phyloP scores from a whole-genome alignment of 2,329 filamentous ascomycete genomes.

The Incumbomyces delicatus region DNA sequence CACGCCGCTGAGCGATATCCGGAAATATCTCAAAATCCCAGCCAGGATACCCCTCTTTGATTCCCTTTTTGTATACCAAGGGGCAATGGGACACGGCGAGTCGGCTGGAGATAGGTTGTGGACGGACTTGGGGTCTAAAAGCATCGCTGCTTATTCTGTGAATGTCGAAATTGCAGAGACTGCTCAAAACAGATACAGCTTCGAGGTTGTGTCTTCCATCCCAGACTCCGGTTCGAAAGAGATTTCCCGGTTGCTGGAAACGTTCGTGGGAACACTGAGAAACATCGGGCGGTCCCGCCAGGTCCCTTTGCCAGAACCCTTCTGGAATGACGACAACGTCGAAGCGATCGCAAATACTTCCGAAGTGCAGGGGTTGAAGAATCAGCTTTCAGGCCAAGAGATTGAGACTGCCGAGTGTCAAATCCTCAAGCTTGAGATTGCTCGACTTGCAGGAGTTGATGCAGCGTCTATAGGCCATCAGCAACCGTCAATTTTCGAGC shows the following conservation, averaged over 20 bases:
- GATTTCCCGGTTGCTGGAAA: conserved; percentile 32
- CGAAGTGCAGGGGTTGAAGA: neutral
- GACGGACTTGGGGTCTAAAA: conserved; percentile 41
- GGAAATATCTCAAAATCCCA: conserved; percentile 61
- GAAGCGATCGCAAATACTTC: neutral
- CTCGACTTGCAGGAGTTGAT: conserved; percentile 48
- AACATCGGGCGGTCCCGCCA: neutral
- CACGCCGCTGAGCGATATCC: conserved; percentile 66
- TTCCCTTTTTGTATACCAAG: conserved; percentile 72
- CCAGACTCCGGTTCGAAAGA: conserved; percentile 29
- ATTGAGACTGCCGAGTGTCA: neutral
- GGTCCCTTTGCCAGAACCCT: neutral
- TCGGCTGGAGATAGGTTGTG: conserved; percentile 38
- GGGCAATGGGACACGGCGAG: conserved; percentile 29
- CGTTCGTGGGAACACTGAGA: conserved; percentile 26
- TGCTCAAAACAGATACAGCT: conserved; percentile 37
- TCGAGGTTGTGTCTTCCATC: conserved; percentile 53
- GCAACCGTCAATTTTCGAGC: conserved; percentile 59
- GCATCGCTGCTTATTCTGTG: conserved; percentile 59
- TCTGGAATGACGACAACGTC: neutral
- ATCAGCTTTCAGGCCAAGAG: neutral
- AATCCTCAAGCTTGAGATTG: conserved; percentile 51
- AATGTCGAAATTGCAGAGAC: conserved; percentile 62
- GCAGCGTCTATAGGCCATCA: conserved; percentile 43
- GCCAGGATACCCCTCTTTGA: conserved; percentile 59